Percentiles rank a stretch among this genome's conserved stretches.
These are phyloP conservation scores for Puccinia hordei DNA, from an alignment of 1,284 basidiomycete species.

Conservation along the genomic window DNA sequence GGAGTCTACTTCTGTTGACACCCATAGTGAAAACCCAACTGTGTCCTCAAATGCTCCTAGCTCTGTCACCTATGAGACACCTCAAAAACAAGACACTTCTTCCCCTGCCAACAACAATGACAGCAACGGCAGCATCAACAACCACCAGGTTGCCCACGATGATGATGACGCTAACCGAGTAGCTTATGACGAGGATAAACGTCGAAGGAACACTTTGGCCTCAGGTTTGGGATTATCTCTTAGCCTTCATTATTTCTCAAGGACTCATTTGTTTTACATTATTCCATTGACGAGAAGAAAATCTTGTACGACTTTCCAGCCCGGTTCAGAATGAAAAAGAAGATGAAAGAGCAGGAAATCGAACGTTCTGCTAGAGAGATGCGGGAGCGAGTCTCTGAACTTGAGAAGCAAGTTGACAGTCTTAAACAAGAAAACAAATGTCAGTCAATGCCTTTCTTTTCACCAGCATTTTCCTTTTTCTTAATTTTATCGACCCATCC, in stretches of 20 bases:
- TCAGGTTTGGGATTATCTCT: constrained; percentile 37
- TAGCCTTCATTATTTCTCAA: too few species aligned
- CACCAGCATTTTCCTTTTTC: neutral
- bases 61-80: neutral
- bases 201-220: constrained; percentile 46
- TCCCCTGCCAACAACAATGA: neutral
- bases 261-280: neutral
- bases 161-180: constrained; percentile 48
- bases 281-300: neutral
- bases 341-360: constrained; percentile 51
- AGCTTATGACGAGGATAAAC: constrained; percentile 49
- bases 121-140: neutral
- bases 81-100: neutral
- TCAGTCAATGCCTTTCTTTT: constrained; percentile 17
- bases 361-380: constrained; percentile 43
- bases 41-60: neutral
- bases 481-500: neutral
- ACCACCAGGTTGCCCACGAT: constrained; percentile 18
- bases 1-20: neutral
- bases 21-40: neutral
- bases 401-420: constrained; percentile 49
- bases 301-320: constrained; percentile 15
- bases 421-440: constrained; percentile 51
- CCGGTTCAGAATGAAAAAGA: constrained; percentile 51
- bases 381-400: constrained; percentile 43